Conservation (phyloP, 495 filamentous ascomycete species). For the Thermothielavioides terrestris region DNA sequence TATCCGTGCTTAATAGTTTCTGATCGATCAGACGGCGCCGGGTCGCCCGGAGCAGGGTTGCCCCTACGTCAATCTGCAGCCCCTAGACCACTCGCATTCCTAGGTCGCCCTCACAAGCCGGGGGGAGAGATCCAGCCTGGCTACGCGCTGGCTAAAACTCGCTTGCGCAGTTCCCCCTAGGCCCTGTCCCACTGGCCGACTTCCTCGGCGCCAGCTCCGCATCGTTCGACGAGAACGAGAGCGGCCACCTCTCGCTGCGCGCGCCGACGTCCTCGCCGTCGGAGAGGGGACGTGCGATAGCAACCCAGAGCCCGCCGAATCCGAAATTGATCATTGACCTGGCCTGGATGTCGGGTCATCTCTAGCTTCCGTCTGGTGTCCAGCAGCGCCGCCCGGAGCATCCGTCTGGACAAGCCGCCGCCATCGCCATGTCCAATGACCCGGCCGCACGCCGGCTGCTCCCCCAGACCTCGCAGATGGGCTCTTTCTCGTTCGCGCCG, state of each 20-base stretch:
- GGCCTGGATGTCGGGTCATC: constrained; percentile 15
- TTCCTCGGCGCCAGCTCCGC: constrained; percentile 7
- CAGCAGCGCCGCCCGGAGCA: constrained; percentile 15
- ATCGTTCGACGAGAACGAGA: constrained; percentile 5
- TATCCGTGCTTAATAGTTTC: too few relatives aligned
- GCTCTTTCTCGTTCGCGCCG: constrained; percentile 53
- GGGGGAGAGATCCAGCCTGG: neutral
- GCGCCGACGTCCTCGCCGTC: constrained; percentile 1
- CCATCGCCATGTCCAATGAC: constrained; percentile 46
- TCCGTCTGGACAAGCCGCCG: constrained; percentile 19
- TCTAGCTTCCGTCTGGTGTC: constrained; percentile 1
- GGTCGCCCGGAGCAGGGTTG: constrained; percentile 16
- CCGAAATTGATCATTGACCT: too few relatives aligned
- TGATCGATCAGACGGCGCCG: constrained; percentile 13
- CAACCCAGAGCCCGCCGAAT: neutral
- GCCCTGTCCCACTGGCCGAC: constrained; percentile 10
- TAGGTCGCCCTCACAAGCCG: constrained; percentile 12
- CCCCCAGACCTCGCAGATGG: constrained; percentile 49
- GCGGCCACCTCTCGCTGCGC: neutral
- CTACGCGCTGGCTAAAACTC: constrained; percentile 20
- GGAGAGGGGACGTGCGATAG: neutral
- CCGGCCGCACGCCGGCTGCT: constrained; percentile 45
- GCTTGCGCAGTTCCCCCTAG: constrained; percentile 16
- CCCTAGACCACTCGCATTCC: constrained; percentile 15
- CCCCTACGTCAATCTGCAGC: constrained; percentile 12